Evolutionary conservation across 176 grass and related monocot genomes (phyloP), one percentile per base, ranked within the genome.

Genomic region (Rhynchospora breviuscula): DNA sequence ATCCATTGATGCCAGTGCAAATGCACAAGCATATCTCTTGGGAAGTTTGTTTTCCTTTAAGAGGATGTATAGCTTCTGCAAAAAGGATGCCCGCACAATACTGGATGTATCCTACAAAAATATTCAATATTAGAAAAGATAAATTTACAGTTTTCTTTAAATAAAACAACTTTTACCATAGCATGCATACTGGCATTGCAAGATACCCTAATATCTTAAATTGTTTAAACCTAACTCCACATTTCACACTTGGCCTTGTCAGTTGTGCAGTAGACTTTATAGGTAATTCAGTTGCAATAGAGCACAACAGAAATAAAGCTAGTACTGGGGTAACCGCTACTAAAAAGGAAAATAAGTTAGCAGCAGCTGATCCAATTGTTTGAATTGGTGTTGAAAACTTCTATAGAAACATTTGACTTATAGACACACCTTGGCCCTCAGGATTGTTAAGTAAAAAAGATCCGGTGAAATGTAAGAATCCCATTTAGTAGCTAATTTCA

Each of bases 11-110:
- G 91, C 78, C 79, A 98, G 81, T 65, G 92, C 89, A 90, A 98
- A 95, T 90, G 91, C 90, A 84, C 95, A 98, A 84, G 86, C 86
- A 89, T 98, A 98, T 93, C 85, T 91, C 78, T 90, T 70, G 22
- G 92, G 92, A 79, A 98, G 90, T 63, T 77, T 81, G 56, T 80
- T 83, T 81, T 88, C 87, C 84, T 87, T 94, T 59, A 98, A 71
- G 63, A 90, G 92, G 47, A 68, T 86, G 82, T 89, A 88, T 69
- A 98, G 87, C 86, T 95, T 93, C 66, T 59, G 88, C 40, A 95
- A 86, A 61, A 94, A 91, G 79, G 90, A 89, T 47, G 87, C 91
- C 31, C 92, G 89, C 77, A 98, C 91, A 89, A 35, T 85, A 86
- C 80, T 88, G 62, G 92, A 95, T 46, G 89, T 62, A 91, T 98